Conservation (phyloP, 495 filamentous ascomycete genomes). For the Ascodesmis nigricans region DNA sequence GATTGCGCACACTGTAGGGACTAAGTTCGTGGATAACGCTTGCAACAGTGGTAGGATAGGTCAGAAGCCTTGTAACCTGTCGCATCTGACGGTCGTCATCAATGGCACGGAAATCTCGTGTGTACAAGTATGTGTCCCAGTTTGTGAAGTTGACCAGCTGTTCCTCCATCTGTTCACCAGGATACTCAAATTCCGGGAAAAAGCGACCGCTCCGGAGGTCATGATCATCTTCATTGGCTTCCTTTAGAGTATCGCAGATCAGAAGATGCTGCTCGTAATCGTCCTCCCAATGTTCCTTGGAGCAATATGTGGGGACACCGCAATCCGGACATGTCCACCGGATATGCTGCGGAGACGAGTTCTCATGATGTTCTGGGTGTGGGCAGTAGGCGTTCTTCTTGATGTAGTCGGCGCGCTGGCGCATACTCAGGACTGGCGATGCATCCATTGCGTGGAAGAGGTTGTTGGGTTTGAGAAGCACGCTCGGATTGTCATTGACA, state of each 20-base stretch:
- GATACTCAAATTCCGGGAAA: constrained; percentile 87
- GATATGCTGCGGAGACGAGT: constrained; percentile 54
- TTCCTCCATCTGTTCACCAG: constrained; percentile 71
- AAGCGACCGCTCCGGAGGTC: constrained; percentile 73
- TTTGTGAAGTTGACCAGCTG: constrained; percentile 90
- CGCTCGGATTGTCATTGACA: constrained; percentile 10
- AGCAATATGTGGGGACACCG: constrained; percentile 82
- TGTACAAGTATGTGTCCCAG: constrained; percentile 92
- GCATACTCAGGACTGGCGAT: constrained; percentile 67
- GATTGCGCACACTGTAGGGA: constrained; percentile 56
- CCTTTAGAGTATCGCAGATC: constrained; percentile 69
- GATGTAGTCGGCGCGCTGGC: constrained; percentile 66
- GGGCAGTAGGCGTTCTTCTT: constrained; percentile 80
- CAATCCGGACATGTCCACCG: constrained; percentile 92
- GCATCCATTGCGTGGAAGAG: constrained; percentile 81
- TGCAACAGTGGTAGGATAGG: constrained; percentile 76
- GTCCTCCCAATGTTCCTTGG: constrained; percentile 77
- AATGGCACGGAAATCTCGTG: constrained; percentile 67
- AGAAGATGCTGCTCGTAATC: constrained; percentile 83
- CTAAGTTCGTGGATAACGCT: constrained; percentile 85
- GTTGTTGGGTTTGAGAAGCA: constrained; percentile 50
- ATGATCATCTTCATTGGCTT: constrained; percentile 97
- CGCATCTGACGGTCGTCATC: constrained; percentile 68
- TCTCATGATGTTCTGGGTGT: constrained; percentile 59
- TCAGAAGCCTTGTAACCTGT: constrained; percentile 77